phyloP scores from a whole-genome alignment of 1,139 yeast species.

The Tardiomyces depauwii region DNA sequence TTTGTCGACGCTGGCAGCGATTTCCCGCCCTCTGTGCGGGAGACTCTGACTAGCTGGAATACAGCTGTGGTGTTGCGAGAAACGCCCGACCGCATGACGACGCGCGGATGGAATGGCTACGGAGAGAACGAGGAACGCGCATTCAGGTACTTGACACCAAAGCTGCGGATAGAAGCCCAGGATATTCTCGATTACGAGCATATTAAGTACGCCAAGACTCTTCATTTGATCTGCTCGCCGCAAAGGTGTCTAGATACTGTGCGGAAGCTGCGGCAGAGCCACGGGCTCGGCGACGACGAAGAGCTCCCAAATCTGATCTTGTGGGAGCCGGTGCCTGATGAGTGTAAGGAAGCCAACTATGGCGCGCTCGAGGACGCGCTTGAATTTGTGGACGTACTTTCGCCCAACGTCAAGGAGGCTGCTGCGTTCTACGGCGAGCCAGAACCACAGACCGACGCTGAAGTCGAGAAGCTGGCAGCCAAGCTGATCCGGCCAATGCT shows the following conservation, averaged over 20 bases:
- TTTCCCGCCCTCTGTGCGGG: slow-evolving; percentile 44
- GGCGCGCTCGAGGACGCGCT: slow-evolving; percentile 33
- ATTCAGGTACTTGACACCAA: slow-evolving; percentile 50
- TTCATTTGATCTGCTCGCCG: slow-evolving; percentile 72
- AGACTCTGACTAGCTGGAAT: slow-evolving; percentile 46
- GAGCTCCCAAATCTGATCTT: slow-evolving; percentile 29
- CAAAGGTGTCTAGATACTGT: slow-evolving; percentile 40
- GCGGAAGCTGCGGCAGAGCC: slow-evolving; percentile 19
- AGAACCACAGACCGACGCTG: slow-evolving; percentile 32
- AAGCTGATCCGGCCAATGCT: slow-evolving; percentile 31
- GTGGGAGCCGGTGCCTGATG: slow-evolving; percentile 85
- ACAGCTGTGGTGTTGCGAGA: slow-evolving; percentile 48
- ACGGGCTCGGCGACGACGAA: slow-evolving; percentile 2
- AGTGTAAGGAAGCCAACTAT: slow-evolving; percentile 44
- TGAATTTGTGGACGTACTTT: slow-evolving; percentile 44
- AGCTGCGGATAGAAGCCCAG: slow-evolving; percentile 46
- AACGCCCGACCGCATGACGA: slow-evolving; percentile 46
- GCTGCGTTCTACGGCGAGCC: slow-evolving; percentile 40
- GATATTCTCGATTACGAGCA: slow-evolving; percentile 39
- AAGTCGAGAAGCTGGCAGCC: slow-evolving; percentile 34
- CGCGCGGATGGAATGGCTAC: slow-evolving; percentile 74
- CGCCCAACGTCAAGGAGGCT: slow-evolving; percentile 84
- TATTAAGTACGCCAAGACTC: slow-evolving; percentile 34
- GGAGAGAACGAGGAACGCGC: slow-evolving; percentile 44
- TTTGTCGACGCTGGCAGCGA: slow-evolving; percentile 73